Percentiles rank a stretch among this genome's conserved stretches.
Evolutionary conservation across 371 early-diverging fungal genomes (phyloP).

Genomic region (Mortierella sp.): DNA sequence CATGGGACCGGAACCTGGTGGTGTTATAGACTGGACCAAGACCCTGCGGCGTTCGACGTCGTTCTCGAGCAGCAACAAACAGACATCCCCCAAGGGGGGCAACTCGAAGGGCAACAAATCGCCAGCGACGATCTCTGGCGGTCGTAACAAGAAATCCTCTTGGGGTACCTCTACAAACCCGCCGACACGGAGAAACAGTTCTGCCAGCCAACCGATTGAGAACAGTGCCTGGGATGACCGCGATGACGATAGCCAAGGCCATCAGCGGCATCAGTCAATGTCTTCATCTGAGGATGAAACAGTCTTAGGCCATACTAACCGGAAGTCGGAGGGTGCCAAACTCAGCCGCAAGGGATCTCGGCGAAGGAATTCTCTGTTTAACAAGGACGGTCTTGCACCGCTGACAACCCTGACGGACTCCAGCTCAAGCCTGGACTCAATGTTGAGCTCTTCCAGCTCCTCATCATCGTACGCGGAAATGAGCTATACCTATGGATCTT

Average conservation of each 20-base stretch:
- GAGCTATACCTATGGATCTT: conserved; percentile 15
- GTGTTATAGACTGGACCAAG: conserved; percentile 24
- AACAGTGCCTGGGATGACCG: background rate
- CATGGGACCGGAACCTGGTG: conserved; percentile 1
- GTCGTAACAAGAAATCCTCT: background rate
- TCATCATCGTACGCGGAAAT: conserved; percentile 3
- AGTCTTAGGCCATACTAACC: conserved; percentile 14
- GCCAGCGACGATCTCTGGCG: background rate
- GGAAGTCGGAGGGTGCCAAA: background rate
- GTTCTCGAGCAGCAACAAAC: conserved; percentile 1
- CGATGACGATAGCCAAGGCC: background rate
- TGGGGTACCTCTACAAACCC: background rate
- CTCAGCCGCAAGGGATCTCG: background rate
- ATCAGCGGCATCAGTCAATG: background rate
- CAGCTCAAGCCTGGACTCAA: conserved; percentile 43
- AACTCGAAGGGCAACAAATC: conserved; percentile 14
- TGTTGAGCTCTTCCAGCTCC: conserved; percentile 21
- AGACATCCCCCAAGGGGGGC: conserved; percentile 10
- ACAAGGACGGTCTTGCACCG: conserved; percentile 7
- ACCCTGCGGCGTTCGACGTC: conserved; percentile 34
- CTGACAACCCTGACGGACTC: conserved; percentile 23
- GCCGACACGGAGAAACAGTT: conserved; percentile 15
- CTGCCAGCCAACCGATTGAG: conserved; percentile 6
- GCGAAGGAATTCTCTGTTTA: background rate
- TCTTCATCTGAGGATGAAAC: conserved; percentile 36